Base-by-base conservation (phyloP, 1,139 yeast genomes). In the Casaregolazyma suthepensis region DNA sequence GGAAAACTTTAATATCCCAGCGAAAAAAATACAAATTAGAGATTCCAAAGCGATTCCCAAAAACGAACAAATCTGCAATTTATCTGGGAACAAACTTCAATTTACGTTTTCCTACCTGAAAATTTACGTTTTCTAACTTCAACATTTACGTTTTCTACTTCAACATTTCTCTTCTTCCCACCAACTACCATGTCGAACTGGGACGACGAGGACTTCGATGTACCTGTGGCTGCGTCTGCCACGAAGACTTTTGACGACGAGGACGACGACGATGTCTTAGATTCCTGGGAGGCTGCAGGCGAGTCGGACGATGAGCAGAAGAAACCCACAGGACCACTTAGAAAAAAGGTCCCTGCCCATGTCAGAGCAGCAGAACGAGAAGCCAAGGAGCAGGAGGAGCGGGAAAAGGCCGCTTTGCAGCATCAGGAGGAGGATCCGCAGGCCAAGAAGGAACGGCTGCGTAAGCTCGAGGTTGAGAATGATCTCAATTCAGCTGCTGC, bases 401-500 rank as follows among this genome's bases (percentile, higher is more conserved):
- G 71, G 10, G 74, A 71, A 52, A 64, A 66, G 49, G 65, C 70
- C 50, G 75, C 75, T 12, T 55, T 67, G 49, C 59, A 58, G 50
- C 57, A 53, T 40, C 73, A 69, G 42, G 76, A 75, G 52, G 78
- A 75, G 61, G 76, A 73, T 63, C 76, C 75, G 45, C 70, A 71
- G 56, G 73, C 77, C 53, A 79, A 89, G 68, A 81, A 76, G 63
- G 93, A 86, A 66, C 71, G 90, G 69, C 76, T 87, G 69, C 85
- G 78, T 66, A 76, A 85, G 67, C 95, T 93, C 17, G 95, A 93
- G 72, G 67, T 88, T 56, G 84, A 81, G 49, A 81, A 96, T 37
- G 99, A 93, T 73, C 76, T 93, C 71, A 87, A 86, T 71, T 87
- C 88, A 67, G 98, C 98, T 22, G 93, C 96, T 26, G 96, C 89